A percentile compares a stretch with the other conserved stretches of the same genome.
phyloP scores from a whole-genome alignment of 805 yeast species.

The Kuraishia hungarica region DNA sequence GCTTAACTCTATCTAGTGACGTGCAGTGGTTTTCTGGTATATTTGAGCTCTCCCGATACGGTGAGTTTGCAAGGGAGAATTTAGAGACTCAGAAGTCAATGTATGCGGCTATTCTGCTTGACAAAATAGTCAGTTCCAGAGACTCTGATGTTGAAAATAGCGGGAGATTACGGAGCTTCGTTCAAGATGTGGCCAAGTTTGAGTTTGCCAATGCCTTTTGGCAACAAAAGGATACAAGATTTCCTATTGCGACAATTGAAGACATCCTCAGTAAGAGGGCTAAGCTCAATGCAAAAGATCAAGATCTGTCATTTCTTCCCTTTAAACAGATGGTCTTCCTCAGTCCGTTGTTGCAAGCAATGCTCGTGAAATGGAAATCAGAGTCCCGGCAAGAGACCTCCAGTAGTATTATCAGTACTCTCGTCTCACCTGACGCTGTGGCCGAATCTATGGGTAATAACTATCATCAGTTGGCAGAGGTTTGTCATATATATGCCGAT shows the following conservation, averaged over 20 bases:
- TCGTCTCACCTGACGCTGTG: neutral
- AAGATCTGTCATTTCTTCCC: conserved; percentile 6
- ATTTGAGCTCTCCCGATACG: conserved; percentile 34
- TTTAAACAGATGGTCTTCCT: conserved; percentile 14
- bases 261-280: neutral
- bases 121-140: conserved; percentile 22
- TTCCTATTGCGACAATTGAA: conserved; percentile 36
- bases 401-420: conserved; percentile 36
- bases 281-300: neutral
- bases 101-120: conserved; percentile 37
- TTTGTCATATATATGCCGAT: conserved; percentile 54
- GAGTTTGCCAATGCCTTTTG: conserved; percentile 59
- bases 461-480: conserved; percentile 25
- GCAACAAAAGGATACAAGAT: conserved; percentile 46
- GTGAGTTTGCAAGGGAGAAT: conserved; percentile 28
- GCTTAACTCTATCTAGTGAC: neutral
- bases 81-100: conserved; percentile 39
- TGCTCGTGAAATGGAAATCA: conserved; percentile 61
- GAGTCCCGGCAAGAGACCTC: conserved; percentile 65
- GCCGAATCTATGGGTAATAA: neutral
- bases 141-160: neutral
- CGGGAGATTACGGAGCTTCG: neutral
- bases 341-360: conserved; percentile 23
- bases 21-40: conserved; percentile 15
- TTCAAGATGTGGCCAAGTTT: conserved; percentile 23